Base-by-base conservation (phyloP, 176 grass and related monocot species). In the Thalia dealbata region DNA sequence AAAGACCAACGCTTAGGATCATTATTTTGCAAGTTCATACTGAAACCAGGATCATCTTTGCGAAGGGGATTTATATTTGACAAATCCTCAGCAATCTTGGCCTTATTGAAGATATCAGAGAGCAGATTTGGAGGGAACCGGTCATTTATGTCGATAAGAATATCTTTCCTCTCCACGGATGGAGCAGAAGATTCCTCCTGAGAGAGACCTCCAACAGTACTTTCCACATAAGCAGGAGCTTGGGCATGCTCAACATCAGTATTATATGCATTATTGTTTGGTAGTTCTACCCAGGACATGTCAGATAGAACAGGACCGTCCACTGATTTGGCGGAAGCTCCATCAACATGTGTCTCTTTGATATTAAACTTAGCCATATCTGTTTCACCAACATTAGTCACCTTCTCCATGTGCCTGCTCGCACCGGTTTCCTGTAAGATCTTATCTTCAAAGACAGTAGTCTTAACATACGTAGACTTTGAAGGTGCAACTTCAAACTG, bases 21-120 rank as follows among this genome's bases (percentile, higher is more conserved):
- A 88, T 91, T 82, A 56, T 96, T 88, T 76, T 78, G 81, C 75
- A 91, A 84, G 73, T 91, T 91, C 80, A 96, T 63, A 80, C 90
- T 99, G 70, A 85, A 83, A 26, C 89, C 86, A 82, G 83, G 67
- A 64, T 99, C 95, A 81, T 81, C 84, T 51, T 85, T 85, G 46
- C 15, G 68, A 61, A 91, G 88, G 69, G 83, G 79, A 72, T 64
- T 78, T 77, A 50, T 18, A 74, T 66, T 83, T 80, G 88, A 85
- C 72, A 82, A 95, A 69, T 87, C 79, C 60, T 81, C 86, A 73
- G 85, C 79, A 78, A 75, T 80, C 70, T 86, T 88, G 69, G 87
- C 89, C 70, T 91, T 90, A 50, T 82, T 74, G 76, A 99, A 99
- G 75, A 99, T 95, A 86, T 99, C 90, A 61, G 88, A 91, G 71